phyloP scores from a whole-genome alignment of 179 eudicot genomes.

The Amaranthus tricolor region DNA sequence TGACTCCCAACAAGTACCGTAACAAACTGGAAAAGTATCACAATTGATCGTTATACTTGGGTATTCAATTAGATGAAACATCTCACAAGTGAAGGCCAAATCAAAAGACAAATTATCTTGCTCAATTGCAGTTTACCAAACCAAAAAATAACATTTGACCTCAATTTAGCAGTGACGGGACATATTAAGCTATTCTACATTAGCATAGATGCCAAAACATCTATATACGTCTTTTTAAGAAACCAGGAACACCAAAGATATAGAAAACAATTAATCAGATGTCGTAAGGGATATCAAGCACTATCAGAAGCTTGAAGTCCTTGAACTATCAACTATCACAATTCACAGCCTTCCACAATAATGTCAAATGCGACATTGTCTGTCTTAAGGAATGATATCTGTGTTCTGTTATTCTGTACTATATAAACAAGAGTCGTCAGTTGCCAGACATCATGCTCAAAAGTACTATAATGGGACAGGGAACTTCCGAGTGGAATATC shows the following conservation, averaged over 20 bases:
- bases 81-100: background rate
- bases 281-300: background rate
- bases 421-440: background rate
- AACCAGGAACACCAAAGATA: background rate
- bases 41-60: background rate
- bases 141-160: background rate
- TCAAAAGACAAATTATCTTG: too few relatives aligned
- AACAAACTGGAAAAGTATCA: conserved; percentile 57
- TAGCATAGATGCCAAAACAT: background rate
- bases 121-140: background rate
- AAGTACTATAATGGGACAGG: background rate
- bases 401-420: background rate
- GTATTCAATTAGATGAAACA: conserved; percentile 4
- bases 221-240: background rate
- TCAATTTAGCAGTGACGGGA: background rate
- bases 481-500: background rate
- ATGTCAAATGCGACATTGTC: background rate
- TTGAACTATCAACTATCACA: background rate
- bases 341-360: too few relatives aligned
- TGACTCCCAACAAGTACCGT: conserved; percentile 77
- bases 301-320: background rate
- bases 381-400: background rate
- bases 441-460: background rate
- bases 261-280: background rate
- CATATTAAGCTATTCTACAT: background rate